phyloP scores from a whole-genome alignment of 768 basidiomycete genomes.

The Termitomyces sp. region DNA sequence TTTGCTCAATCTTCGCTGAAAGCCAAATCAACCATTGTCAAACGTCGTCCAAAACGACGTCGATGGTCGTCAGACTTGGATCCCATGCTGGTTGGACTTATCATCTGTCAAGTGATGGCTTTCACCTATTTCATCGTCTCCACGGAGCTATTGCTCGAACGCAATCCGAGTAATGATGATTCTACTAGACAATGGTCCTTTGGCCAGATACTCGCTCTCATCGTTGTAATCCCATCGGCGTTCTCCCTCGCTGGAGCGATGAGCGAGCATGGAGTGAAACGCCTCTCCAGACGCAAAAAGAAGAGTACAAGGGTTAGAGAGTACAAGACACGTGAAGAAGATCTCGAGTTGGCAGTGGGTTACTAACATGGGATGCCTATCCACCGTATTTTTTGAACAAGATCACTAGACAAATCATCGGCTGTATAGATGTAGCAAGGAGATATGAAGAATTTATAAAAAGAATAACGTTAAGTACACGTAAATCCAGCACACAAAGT shows the following conservation, averaged over 20 bases:
- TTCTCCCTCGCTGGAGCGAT: constrained; percentile 30
- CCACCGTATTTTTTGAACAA: not conserved
- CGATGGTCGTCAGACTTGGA: constrained; percentile 32
- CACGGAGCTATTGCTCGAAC: constrained; percentile 31
- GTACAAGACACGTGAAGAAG: not conserved
- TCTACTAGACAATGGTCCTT: constrained; percentile 31
- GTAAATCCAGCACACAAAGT: not conserved
- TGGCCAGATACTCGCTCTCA: constrained; percentile 40
- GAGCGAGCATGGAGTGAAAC: constrained; percentile 26
- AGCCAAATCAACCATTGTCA: constrained; percentile 1
- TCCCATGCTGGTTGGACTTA: constrained; percentile 38
- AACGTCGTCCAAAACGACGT: constrained; percentile 27
- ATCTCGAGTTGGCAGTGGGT: not conserved
- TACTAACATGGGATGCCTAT: not conserved
- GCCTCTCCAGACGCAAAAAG: constrained; percentile 24
- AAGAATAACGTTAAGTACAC: not conserved
- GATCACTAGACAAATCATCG: not conserved
- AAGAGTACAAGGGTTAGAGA: not conserved
- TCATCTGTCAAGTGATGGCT: constrained; percentile 32
- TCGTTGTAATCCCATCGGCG: constrained; percentile 36
- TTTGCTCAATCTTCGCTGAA: not conserved
- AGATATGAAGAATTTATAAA: too few species aligned
- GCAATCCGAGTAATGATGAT: constrained; percentile 24
- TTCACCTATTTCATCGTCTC: constrained; percentile 39
- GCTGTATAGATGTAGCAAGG: not conserved